These are phyloP conservation scores for Rhynchospora breviuscula DNA, from an alignment of 176 grass and related monocot genomes.

Conservation along the genomic window DNA sequence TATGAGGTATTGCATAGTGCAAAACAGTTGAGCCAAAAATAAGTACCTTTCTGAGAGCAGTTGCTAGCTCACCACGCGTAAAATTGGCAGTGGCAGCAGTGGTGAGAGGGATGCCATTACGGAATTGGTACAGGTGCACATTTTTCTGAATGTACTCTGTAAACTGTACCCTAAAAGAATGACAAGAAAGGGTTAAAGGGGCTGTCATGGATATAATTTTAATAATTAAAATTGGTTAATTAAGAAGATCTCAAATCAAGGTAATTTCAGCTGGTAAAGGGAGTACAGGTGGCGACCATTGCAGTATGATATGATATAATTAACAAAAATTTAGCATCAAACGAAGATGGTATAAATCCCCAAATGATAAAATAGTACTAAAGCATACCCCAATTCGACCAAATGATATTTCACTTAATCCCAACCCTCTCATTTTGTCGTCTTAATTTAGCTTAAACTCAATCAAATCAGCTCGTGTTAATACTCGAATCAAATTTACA, in stretches of 20 bases:
- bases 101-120: constrained; percentile 81
- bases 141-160: constrained; percentile 99
- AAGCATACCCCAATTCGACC: background rate
- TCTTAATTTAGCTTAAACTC: background rate
- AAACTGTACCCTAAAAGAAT: constrained; percentile 68
- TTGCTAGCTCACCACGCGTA: constrained; percentile 92
- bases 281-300: background rate
- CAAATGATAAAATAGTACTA: background rate
- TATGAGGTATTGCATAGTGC: background rate
- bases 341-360: background rate
- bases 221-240: background rate
- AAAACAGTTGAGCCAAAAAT: background rate
- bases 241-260: background rate
- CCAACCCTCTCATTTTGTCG: background rate
- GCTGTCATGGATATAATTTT: background rate
- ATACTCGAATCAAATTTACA: background rate
- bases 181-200: background rate
- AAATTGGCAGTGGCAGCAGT: constrained; percentile 90
- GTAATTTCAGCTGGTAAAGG: background rate
- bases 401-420: background rate
- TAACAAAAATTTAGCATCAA: background rate
- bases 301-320: background rate
- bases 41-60: constrained; percentile 75
- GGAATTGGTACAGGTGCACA: constrained; percentile 92
- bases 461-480: background rate